These are phyloP conservation scores for Alternaria triticina DNA, from an alignment of 2,329 filamentous ascomycete species.

Conservation along the genomic window DNA sequence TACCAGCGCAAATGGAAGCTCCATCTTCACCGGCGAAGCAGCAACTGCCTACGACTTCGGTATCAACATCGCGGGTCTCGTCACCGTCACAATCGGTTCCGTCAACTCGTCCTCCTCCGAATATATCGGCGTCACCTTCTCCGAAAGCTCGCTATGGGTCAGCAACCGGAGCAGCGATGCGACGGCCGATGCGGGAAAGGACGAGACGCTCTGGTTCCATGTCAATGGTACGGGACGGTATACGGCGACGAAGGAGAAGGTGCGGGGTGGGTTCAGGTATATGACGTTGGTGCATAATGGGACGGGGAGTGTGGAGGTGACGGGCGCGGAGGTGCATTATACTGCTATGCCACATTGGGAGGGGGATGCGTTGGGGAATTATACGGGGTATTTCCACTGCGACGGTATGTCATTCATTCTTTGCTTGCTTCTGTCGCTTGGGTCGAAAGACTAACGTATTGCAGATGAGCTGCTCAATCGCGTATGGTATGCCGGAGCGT, in stretches of 20 bases:
- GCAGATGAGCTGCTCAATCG: conserved; percentile 52
- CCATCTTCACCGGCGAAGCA: conserved; percentile 45
- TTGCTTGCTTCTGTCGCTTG: neutral
- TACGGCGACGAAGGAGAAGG: conserved; percentile 50
- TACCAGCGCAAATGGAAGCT: conserved; percentile 29
- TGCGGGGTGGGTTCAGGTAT: conserved; percentile 56
- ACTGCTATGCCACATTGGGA: conserved; percentile 54
- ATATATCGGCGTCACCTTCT: conserved; percentile 53
- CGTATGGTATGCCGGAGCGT: conserved; percentile 54
- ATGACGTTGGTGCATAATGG: conserved; percentile 54
- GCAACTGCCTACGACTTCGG: conserved; percentile 52
- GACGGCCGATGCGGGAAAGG: conserved; percentile 55
- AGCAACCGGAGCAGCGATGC: conserved; percentile 55
- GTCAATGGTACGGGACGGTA: conserved; percentile 50
- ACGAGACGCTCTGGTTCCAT: conserved; percentile 58
- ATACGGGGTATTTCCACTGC: conserved; percentile 53
- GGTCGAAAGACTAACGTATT: neutral
- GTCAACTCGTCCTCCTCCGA: conserved; percentile 41
- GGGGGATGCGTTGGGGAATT: conserved; percentile 45
- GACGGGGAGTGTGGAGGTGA: conserved; percentile 50
- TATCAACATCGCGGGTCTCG: conserved; percentile 52
- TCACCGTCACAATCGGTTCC: conserved; percentile 44
- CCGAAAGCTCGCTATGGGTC: conserved; percentile 57
- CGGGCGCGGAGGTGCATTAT: conserved; percentile 49
- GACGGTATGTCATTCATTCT: conserved; percentile 36